Conservation (phyloP, 2,329 filamentous ascomycete genomes). For the Fusarium sp. region DNA sequence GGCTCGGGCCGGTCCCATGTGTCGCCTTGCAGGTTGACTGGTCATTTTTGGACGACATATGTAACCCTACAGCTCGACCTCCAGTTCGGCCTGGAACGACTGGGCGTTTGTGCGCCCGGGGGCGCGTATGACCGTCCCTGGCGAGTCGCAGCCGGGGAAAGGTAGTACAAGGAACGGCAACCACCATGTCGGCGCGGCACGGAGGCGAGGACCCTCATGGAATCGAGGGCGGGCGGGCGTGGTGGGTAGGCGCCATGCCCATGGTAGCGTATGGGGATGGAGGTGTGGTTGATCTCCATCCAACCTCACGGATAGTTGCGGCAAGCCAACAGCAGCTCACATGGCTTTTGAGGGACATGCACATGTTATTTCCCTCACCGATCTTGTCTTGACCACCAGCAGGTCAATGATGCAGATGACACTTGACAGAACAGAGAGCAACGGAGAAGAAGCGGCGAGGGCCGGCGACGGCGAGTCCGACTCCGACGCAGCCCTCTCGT, state of each 20-base stretch:
- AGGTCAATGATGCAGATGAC: constrained; percentile 17
- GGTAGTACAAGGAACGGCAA: constrained; percentile 4
- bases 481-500: constrained; percentile 5
- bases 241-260: constrained; percentile 15
- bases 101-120: constrained; percentile 24
- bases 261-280: constrained; percentile 14
- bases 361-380: constrained; percentile 5
- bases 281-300: constrained; percentile 20
- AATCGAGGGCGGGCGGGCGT: constrained; percentile 25
- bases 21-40: constrained; percentile 42
- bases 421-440: background rate
- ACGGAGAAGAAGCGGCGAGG: background rate
- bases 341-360: constrained; percentile 19
- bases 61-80: constrained; percentile 17
- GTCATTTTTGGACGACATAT: constrained; percentile 33
- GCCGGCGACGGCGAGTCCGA: constrained; percentile 7
- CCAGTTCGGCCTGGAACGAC: constrained; percentile 23
- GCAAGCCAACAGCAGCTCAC: constrained; percentile 2
- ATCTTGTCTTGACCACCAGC: constrained; percentile 11
- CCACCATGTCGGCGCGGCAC: constrained; percentile 14
- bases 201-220: constrained; percentile 14
- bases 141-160: constrained; percentile 24
- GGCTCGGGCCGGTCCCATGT: constrained; percentile 47
- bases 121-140: constrained; percentile 31
- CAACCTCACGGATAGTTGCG: constrained; percentile 15